Percentiles rank a stretch among this genome's conserved stretches.
phyloP scores from a whole-genome alignment of 2,329 filamentous ascomycete genomes.

The Pseudocercospora eumusae region DNA sequence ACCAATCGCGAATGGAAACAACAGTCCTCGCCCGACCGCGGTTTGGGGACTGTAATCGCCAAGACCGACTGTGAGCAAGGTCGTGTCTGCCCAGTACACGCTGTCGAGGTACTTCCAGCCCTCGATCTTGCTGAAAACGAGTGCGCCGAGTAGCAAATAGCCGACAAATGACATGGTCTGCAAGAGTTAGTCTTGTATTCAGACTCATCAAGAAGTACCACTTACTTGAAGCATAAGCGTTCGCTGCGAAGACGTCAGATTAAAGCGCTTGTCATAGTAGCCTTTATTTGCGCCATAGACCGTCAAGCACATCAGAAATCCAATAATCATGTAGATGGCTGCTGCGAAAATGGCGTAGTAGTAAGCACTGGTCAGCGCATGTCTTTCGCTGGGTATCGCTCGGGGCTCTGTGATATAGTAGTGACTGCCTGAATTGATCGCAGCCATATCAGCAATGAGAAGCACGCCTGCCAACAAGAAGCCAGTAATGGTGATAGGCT shows the following conservation, averaged over 20 bases:
- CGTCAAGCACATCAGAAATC: slow-evolving; percentile 57
- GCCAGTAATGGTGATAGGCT: slow-evolving; percentile 62
- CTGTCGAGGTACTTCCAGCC: slow-evolving; percentile 57
- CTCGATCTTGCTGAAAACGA: slow-evolving; percentile 53
- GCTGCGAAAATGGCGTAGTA: slow-evolving; percentile 63
- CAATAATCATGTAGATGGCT: slow-evolving; percentile 58
- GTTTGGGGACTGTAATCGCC: slow-evolving; percentile 55
- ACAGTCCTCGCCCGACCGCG: slow-evolving; percentile 51
- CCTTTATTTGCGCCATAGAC: slow-evolving; percentile 57
- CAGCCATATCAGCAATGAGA: slow-evolving; percentile 55
- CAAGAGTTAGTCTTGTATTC: neutral
- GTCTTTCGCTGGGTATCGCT: slow-evolving; percentile 35
- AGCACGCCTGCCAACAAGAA: slow-evolving; percentile 58
- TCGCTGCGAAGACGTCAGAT: slow-evolving; percentile 57
- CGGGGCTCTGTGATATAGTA: slow-evolving; percentile 46
- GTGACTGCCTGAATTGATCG: slow-evolving; percentile 47
- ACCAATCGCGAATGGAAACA: slow-evolving; percentile 58
- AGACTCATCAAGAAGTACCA: neutral
- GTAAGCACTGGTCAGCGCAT: slow-evolving; percentile 58
- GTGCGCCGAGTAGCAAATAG: slow-evolving; percentile 52
- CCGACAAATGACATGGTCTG: slow-evolving; percentile 54
- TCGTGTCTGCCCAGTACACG: slow-evolving; percentile 60
- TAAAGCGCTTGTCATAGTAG: slow-evolving; percentile 59
- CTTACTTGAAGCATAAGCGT: slow-evolving; percentile 51
- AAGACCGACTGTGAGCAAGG: slow-evolving; percentile 57